Percentiles rank a stretch among this genome's conserved stretches.
Evolutionary conservation across 164 flowering plant genomes (phyloP).

Genomic region (Buxus sempervirens): DNA sequence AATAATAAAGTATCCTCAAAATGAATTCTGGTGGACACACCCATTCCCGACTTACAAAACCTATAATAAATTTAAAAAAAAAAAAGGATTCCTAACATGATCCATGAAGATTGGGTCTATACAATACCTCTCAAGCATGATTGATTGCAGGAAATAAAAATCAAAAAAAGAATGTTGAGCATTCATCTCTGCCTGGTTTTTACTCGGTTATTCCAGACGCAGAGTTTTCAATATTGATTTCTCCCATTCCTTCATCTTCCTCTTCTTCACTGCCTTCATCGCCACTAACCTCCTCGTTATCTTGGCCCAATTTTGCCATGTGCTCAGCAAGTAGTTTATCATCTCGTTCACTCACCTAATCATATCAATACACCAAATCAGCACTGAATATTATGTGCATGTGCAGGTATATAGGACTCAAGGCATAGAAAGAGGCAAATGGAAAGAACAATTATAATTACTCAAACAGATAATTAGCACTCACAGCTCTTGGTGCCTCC

Average conservation of each 20-base stretch:
- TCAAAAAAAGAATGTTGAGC: neutral
- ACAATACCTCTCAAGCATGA: neutral
- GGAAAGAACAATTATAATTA: neutral
- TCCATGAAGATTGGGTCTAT: neutral
- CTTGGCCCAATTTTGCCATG: conserved; percentile 53
- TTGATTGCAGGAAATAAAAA: neutral
- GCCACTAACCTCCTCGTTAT: conserved; percentile 59
- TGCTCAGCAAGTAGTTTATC: conserved; percentile 77
- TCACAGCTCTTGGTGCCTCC: conserved; percentile 84
- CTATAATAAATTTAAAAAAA: neutral
- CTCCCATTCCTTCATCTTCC: conserved; percentile 95
- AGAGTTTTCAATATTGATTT: conserved; percentile 61
- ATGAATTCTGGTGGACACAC: conserved; percentile 1
- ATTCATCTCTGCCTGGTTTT: neutral
- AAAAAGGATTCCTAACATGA: neutral
- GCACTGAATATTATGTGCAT: neutral
- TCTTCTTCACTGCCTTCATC: conserved; percentile 89
- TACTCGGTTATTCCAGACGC: conserved; percentile 37
- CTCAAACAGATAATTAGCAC: conserved; percentile 18
- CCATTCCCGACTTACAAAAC: conserved; percentile 5
- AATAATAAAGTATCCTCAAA: conserved; percentile 7
- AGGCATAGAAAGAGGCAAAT: neutral
- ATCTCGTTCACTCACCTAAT: conserved; percentile 91
- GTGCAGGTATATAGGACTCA: neutral
- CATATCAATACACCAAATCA: neutral